Evolutionary conservation across 371 early-diverging fungal genomes (phyloP), one percentile per base, ranked within the genome.

Genomic region (Syncephalastrum monosporum): DNA sequence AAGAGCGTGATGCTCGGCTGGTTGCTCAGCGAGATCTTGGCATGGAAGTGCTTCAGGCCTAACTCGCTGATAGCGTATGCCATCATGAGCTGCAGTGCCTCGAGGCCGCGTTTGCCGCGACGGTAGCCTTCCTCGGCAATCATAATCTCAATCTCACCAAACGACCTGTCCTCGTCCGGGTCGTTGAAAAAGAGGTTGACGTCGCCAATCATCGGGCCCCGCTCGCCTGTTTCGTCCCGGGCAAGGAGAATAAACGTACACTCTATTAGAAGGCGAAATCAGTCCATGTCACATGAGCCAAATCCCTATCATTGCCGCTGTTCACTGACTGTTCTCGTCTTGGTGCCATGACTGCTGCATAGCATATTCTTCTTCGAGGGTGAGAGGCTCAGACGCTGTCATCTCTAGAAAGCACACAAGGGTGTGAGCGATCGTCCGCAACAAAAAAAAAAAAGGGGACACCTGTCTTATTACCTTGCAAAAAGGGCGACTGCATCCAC

Each of bases 131-230:
- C 75, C 74, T 89, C 95, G 16, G 97, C 97, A 65, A 96, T 86
- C 97, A 96, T 96, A 15, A 94, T 84, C 60, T 95, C 96, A 50
- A 96, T 86, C 66, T 96, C 97, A 10, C 92, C 94, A 50, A 83
- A 82, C 4, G 76, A 71, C n/a, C 71, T 72, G 61, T 86, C 86
- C 42, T 82, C 70, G 47, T 91, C 84, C 33, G 74, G 75, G 69
- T 92, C 91, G 67, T 91, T 95, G 47, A 93, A 83, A 63, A 91
- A 97, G 41, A 95, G 85, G 65, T 97, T 97, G 23, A 94, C 93
- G 70, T 97, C 96, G 0, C 97, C 97, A 42, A 93, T 83, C 95
- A 97, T 95, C 10, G 70, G 83, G 80, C 59, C n/a, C 13, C 38
- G 38, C 12, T 33, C 10, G 38, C 38, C 38, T 10, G 38, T 10